phyloP scores from a whole-genome alignment of 768 basidiomycete species.

The Lentinula lateritia region DNA sequence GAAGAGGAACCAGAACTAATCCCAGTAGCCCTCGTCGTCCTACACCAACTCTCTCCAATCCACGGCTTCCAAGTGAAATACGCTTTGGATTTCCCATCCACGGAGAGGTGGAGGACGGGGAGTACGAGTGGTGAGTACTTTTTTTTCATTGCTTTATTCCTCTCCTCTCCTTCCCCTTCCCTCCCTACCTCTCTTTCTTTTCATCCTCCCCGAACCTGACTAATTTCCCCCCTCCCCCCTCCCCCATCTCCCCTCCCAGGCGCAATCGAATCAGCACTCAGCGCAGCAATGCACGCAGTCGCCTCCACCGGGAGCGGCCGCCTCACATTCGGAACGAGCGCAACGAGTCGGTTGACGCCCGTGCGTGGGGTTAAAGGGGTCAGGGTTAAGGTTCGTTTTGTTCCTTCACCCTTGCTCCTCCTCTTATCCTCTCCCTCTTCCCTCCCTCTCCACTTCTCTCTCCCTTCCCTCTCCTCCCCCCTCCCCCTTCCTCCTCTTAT shows the following conservation, averaged over 20 bases:
- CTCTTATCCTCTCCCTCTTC: too few species aligned
- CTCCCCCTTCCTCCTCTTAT: too few species aligned
- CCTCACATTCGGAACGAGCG: neutral
- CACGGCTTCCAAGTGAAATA: conserved; percentile 7
- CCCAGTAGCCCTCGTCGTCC: neutral
- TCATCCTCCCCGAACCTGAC: too few species aligned
- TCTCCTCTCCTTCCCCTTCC: too few species aligned
- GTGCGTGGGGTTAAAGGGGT: neutral
- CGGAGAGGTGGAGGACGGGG: too few species aligned
- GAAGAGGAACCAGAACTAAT: neutral
- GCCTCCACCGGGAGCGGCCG: neutral
- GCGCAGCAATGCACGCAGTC: neutral
- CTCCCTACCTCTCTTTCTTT: too few species aligned
- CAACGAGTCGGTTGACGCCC: neutral
- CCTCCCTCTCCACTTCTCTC: too few species aligned
- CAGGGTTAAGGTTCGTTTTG: neutral
- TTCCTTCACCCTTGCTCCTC: too few species aligned
- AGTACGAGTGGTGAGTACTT: too few species aligned
- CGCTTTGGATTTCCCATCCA: neutral
- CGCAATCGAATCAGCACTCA: neutral
- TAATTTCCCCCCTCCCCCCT: too few species aligned
- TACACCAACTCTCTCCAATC: conserved; percentile 1
- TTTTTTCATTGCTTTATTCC: neutral
- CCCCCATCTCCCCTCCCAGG: neutral
- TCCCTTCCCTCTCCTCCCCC: too few species aligned